These are phyloP conservation scores for Diplodia scrobiculata DNA, from an alignment of 2,329 filamentous ascomycete species.

Conservation along the genomic window DNA sequence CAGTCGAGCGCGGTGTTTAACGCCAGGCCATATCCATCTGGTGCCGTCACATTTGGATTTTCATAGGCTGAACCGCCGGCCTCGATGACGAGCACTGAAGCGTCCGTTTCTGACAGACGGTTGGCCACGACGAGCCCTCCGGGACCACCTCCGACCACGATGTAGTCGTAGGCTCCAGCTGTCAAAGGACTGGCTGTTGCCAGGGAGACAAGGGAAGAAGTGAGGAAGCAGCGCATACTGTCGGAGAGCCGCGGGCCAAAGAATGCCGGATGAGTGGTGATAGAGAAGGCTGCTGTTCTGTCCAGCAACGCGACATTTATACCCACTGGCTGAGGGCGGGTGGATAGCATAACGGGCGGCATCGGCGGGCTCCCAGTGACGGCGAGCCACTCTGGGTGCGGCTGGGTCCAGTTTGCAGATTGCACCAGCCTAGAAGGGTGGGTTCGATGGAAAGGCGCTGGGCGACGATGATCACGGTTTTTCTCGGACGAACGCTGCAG, in stretches of 20 bases:
- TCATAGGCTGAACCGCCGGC: conserved; percentile 36
- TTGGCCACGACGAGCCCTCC: conserved; percentile 55
- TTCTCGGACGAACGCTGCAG: conserved; percentile 4
- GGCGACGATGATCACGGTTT: background rate
- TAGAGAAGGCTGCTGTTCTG: background rate
- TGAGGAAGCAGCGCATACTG: background rate
- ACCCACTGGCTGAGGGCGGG: background rate
- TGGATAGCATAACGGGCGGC: background rate
- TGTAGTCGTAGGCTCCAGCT: conserved; percentile 34
- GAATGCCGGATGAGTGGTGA: background rate
- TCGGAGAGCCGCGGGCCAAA: background rate
- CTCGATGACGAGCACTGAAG: conserved; percentile 43
- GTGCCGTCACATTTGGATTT: conserved; percentile 39
- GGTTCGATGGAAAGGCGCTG: background rate
- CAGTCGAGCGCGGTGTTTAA: conserved; percentile 45
- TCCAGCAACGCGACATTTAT: background rate
- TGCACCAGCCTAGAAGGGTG: background rate
- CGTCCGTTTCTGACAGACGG: conserved; percentile 56
- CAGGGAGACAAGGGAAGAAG: background rate
- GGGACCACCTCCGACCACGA: conserved; percentile 48
- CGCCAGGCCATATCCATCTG: conserved; percentile 34
- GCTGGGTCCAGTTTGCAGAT: background rate
- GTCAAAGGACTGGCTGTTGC: background rate
- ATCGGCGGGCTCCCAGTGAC: background rate
- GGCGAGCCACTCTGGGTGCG: background rate